phyloP scores from a whole-genome alignment of 2,329 filamentous ascomycete species.

The Talaromyces pinophilus region DNA sequence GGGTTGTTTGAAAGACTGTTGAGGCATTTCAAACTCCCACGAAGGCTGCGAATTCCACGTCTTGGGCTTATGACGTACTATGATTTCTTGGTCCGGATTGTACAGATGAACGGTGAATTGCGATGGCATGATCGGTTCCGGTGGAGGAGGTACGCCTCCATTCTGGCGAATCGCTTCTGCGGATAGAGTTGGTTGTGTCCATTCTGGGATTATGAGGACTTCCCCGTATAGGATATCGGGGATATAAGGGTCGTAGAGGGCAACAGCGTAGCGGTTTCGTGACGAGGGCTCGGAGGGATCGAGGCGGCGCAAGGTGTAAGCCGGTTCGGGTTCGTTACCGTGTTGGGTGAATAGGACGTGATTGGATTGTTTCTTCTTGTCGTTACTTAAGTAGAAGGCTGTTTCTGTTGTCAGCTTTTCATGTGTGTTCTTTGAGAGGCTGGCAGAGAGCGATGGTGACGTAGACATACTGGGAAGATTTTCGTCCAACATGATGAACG shows the following conservation, averaged over 20 bases:
- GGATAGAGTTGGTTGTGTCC: slow-evolving; percentile 79
- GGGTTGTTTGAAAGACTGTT: slow-evolving; percentile 78
- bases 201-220: slow-evolving; percentile 79
- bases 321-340: slow-evolving; percentile 75
- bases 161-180: slow-evolving; percentile 74
- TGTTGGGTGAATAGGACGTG: slow-evolving; percentile 59
- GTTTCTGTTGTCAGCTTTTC: not conserved
- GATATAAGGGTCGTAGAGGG: slow-evolving; percentile 78
- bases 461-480: slow-evolving; percentile 66
- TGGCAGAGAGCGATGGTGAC: not conserved
- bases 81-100: slow-evolving; percentile 83
- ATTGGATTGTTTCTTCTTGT: slow-evolving; percentile 45
- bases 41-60: slow-evolving; percentile 77
- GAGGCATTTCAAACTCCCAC: slow-evolving; percentile 93
- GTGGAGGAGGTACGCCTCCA: slow-evolving; percentile 64
- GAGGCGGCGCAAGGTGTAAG: slow-evolving; percentile 77
- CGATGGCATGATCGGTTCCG: slow-evolving; percentile 72
- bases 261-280: slow-evolving; percentile 82
- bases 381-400: slow-evolving; percentile 58
- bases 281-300: slow-evolving; percentile 70
- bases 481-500: slow-evolving; percentile 74
- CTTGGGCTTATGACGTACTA: slow-evolving; percentile 66
- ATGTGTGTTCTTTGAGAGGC: not conserved
- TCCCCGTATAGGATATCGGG: slow-evolving; percentile 84
- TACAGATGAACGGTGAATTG: slow-evolving; percentile 86